Evolutionary conservation across 805 yeast species (phyloP).

Genomic region (Diddensiella transvaalensis): DNA sequence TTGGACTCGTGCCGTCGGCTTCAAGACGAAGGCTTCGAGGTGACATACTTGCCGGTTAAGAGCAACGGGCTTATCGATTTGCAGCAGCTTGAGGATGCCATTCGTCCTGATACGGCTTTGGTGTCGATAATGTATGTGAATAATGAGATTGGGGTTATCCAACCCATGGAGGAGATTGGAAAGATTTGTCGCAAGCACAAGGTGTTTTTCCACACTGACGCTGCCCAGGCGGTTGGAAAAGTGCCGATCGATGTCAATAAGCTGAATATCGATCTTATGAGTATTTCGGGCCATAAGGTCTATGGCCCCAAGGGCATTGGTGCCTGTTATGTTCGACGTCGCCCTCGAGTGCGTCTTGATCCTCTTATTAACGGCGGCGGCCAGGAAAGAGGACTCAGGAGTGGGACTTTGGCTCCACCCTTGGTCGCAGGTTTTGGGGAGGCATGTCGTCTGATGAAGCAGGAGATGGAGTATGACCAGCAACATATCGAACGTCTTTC

Average conservation of each 20-base stretch:
- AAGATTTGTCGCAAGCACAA: slow-evolving; percentile 77
- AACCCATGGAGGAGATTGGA: slow-evolving; percentile 94
- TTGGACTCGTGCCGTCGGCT: slow-evolving; percentile 90
- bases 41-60: slow-evolving; percentile 84
- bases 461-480: slow-evolving; percentile 71
- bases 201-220: slow-evolving; percentile 95
- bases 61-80: slow-evolving; percentile 75
- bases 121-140: slow-evolving; percentile 97
- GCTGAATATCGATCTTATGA: slow-evolving; percentile 87
- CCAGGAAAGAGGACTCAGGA: slow-evolving; percentile 95
- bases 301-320: slow-evolving; percentile 99
- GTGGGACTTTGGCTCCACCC: slow-evolving; percentile 98
- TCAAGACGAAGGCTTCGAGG: slow-evolving; percentile 96
- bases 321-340: slow-evolving; percentile 90
- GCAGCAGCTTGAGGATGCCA: slow-evolving; percentile 73
- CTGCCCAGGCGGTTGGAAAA: slow-evolving; percentile 96
- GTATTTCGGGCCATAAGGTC: slow-evolving; percentile 92
- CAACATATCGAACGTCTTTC: slow-evolving; percentile 70
- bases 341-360: slow-evolving; percentile 96
- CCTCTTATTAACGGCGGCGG: slow-evolving; percentile 98
- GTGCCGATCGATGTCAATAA: slow-evolving; percentile 89
- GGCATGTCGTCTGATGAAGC: slow-evolving; percentile 79
- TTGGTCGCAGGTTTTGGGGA: slow-evolving; percentile 95
- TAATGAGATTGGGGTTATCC: slow-evolving; percentile 96
- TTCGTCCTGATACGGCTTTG: slow-evolving; percentile 84